Percentiles rank a stretch among this genome's conserved stretches.
phyloP scores from a whole-genome alignment of 2,329 filamentous ascomycete genomes.

The Trichoderma cornu-damae region DNA sequence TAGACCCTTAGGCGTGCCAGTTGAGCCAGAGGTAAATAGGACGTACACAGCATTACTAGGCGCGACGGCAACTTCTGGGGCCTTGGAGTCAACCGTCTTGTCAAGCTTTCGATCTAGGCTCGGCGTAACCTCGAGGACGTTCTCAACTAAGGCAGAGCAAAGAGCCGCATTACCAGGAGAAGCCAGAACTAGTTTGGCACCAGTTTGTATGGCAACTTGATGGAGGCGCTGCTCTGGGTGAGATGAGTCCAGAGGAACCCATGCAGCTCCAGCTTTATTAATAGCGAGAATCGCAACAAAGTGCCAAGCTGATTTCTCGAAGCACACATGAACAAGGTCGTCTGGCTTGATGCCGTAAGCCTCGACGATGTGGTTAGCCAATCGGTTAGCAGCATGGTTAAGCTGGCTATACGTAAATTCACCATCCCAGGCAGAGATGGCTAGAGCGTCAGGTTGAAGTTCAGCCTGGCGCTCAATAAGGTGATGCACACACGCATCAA shows the following conservation, averaged over 20 bases:
- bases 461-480: slow-evolving; percentile 12
- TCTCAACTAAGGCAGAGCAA: slow-evolving; percentile 19
- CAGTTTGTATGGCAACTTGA: slow-evolving; percentile 12
- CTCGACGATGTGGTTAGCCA: neutral
- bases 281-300: slow-evolving; percentile 10
- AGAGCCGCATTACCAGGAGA: slow-evolving; percentile 19
- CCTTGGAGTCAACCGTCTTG: neutral
- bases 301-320: slow-evolving; percentile 11
- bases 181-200: neutral
- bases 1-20: slow-evolving; percentile 4
- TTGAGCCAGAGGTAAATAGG: slow-evolving; percentile 13
- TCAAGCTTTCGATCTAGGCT: neutral
- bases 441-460: neutral
- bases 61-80: neutral
- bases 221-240: slow-evolving; percentile 17
- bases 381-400: neutral
- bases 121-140: slow-evolving; percentile 15
- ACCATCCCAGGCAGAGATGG: slow-evolving; percentile 17
- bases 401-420: slow-evolving; percentile 12
- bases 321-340: slow-evolving; percentile 6
- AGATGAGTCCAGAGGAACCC: slow-evolving; percentile 20
- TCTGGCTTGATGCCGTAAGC: neutral
- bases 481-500: slow-evolving; percentile 27
- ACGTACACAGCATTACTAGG: neutral
- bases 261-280: slow-evolving; percentile 21